phyloP scores from a whole-genome alignment of 192 early-diverging fungal species.

The Linnemannia schmuckeri region DNA sequence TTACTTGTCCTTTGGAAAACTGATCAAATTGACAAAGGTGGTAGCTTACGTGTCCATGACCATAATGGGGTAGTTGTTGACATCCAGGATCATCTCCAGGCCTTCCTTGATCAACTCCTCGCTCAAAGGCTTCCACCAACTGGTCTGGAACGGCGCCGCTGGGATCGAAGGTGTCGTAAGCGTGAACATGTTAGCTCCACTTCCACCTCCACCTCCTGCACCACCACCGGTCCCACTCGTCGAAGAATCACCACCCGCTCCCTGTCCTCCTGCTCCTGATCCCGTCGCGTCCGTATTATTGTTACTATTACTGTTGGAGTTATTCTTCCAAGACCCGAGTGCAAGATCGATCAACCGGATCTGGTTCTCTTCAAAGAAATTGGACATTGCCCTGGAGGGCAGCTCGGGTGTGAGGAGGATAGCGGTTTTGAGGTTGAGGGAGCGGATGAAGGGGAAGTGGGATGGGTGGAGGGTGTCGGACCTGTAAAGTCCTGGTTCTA shows the following conservation, averaged over 20 bases:
- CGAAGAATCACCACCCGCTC: not conserved
- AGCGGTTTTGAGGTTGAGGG: constrained; percentile 82
- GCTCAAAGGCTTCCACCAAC: constrained; percentile 88
- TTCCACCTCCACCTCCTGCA: not conserved
- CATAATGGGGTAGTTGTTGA: constrained; percentile 87
- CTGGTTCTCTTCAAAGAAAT: constrained; percentile 79
- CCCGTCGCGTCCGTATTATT: not conserved
- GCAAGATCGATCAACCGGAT: constrained; percentile 70
- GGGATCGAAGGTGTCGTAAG: constrained; percentile 38
- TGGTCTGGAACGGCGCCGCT: constrained; percentile 48
- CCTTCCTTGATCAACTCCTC: constrained; percentile 98
- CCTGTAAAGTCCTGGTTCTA: constrained; percentile 91
- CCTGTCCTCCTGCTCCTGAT: not conserved
- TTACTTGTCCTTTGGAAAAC: no score
- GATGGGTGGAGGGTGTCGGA: constrained; percentile 79
- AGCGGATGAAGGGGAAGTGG: constrained; percentile 86
- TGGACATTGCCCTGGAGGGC: constrained; percentile 78
- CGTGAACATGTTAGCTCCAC: not conserved
- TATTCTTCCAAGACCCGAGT: constrained; percentile 49
- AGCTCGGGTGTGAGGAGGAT: constrained; percentile 87
- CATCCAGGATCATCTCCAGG: constrained; percentile 86
- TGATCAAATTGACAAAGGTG: not conserved
- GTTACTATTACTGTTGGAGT: not conserved
- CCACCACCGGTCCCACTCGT: not conserved
- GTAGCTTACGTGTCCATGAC: constrained; percentile 87